A percentile compares a stretch with the other conserved stretches of the same genome.
Evolutionary conservation across 2,329 filamentous ascomycete genomes (phyloP).

Genomic region (Fonsecaea nubica): DNA sequence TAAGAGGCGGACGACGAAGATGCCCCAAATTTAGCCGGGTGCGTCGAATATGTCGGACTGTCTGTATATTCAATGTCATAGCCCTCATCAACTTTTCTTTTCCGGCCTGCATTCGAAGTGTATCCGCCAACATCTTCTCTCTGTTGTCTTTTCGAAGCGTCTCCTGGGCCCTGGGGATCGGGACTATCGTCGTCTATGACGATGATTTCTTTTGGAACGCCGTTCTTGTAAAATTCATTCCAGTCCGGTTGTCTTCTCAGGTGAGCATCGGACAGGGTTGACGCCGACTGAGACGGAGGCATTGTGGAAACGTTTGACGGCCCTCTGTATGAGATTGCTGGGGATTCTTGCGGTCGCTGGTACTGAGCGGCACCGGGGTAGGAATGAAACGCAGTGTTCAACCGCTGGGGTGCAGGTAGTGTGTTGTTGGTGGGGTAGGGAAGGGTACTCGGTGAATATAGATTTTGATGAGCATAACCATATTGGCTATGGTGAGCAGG

Average conservation of each 20-base stretch:
- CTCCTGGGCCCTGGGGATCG: constrained; percentile 47
- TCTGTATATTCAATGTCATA: constrained; percentile 78
- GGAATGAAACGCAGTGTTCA: constrained; percentile 51
- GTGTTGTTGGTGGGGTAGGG: constrained; percentile 59
- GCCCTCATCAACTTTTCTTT: constrained; percentile 68
- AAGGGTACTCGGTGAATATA: constrained; percentile 59
- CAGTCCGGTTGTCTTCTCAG: constrained; percentile 69
- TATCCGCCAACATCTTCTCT: constrained; percentile 29
- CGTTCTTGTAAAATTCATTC: constrained; percentile 82
- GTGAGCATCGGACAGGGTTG: constrained; percentile 49
- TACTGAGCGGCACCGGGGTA: constrained; percentile 48
- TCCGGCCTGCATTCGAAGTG: constrained; percentile 62
- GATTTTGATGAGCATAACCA: constrained; percentile 64
- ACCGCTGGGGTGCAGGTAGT: constrained; percentile 48
- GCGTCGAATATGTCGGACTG: constrained; percentile 72
- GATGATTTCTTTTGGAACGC: constrained; percentile 82
- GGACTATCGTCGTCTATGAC: constrained; percentile 78
- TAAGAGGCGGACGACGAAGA: constrained; percentile 72
- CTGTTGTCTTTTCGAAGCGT: constrained; percentile 41
- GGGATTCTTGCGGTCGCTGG: constrained; percentile 35
- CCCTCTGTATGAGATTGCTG: constrained; percentile 43
- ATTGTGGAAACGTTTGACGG: constrained; percentile 48
- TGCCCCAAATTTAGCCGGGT: constrained; percentile 72
- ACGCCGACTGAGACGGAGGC: constrained; percentile 48
- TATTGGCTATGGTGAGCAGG: constrained; percentile 71